Conservation (phyloP, 148 eudicot species). For the Pouteria glomerata region DNA sequence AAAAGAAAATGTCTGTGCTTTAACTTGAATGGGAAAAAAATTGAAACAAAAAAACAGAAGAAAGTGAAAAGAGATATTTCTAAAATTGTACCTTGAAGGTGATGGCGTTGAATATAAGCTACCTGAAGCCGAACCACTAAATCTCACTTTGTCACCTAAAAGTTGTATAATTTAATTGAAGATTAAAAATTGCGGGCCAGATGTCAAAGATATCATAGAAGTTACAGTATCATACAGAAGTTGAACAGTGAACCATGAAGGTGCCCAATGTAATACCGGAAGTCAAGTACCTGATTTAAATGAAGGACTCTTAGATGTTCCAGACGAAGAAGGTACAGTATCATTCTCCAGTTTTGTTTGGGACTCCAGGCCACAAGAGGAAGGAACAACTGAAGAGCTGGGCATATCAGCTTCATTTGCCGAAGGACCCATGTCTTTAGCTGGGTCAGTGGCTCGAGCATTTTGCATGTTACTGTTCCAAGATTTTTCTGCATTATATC, state of each 20-base stretch:
- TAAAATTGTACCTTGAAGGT: conserved; percentile 45
- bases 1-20: neutral
- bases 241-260: neutral
- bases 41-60: neutral
- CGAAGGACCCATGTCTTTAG: conserved; percentile 24
- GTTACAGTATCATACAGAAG: neutral
- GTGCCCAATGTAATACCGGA: neutral
- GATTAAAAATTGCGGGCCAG: neutral
- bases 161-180: conserved; percentile 5
- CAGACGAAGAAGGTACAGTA: conserved; percentile 29
- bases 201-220: neutral
- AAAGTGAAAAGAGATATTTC: neutral
- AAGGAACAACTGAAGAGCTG: conserved; percentile 34
- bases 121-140: conserved; percentile 47
- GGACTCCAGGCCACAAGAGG: conserved; percentile 34
- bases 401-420: conserved; percentile 48
- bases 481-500: conserved; percentile 42
- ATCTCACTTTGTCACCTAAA: conserved; percentile 80
- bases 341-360: conserved; percentile 49
- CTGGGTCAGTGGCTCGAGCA: conserved; percentile 43
- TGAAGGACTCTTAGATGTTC: conserved; percentile 48
- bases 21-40: neutral
- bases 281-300: conserved; percentile 50
- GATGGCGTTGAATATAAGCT: conserved; percentile 44
- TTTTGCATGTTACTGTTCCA: conserved; percentile 37